Conservation (phyloP, 2,329 filamentous ascomycete species). For the Escovopsis sp. region DNA sequence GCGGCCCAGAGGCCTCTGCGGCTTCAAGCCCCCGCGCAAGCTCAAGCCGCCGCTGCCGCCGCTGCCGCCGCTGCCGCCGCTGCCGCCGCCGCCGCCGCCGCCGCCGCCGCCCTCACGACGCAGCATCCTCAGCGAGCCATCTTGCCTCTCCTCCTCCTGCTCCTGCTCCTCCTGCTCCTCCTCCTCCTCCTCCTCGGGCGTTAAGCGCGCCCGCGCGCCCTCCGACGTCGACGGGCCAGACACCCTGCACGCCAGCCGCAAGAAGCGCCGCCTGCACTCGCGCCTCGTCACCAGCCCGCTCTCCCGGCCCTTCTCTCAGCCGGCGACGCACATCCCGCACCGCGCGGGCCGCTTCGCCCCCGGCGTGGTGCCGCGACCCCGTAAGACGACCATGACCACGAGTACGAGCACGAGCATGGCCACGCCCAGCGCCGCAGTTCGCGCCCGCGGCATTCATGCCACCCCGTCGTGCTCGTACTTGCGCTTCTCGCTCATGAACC, state of each 20-base stretch:
- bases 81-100: too few relatives aligned
- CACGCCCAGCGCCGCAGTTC: too few relatives aligned
- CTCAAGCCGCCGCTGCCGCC: too few relatives aligned
- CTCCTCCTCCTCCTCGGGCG: too few relatives aligned
- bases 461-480: conserved; percentile 30
- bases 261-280: conserved; percentile 52
- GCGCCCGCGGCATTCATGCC: conserved; percentile 24
- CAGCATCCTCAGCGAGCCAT: too few relatives aligned
- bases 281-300: conserved; percentile 55
- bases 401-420: conserved; percentile 18
- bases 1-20: too few relatives aligned
- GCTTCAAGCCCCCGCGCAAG: too few relatives aligned
- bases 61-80: too few relatives aligned
- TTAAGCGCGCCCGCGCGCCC: conserved; percentile 36
- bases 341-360: too few relatives aligned
- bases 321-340: conserved; percentile 50
- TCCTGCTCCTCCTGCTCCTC: too few relatives aligned
- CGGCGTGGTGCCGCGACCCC: conserved; percentile 19
- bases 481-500: conserved; percentile 52
- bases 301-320: conserved; percentile 52
- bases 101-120: too few relatives aligned
- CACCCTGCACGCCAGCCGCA: conserved; percentile 35
- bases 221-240: conserved; percentile 46
- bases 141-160: too few relatives aligned
- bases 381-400: conserved; percentile 31